Percentiles rank a stretch among this genome's conserved stretches.
Conservation (phyloP, 805 yeast species). For the Saccharomycopsis malanga region DNA sequence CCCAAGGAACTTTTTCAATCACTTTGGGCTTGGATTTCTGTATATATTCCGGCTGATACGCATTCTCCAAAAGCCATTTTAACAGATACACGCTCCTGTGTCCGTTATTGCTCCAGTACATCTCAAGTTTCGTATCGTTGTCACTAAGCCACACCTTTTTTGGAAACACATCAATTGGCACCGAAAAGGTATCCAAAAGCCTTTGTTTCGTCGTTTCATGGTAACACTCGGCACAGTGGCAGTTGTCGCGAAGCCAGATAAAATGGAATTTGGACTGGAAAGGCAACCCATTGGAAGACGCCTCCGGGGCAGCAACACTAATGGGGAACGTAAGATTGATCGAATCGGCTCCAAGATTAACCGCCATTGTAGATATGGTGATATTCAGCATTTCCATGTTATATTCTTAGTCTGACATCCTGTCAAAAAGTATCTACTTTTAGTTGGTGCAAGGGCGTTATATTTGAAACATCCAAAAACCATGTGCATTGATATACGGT, state of each 20-base stretch:
- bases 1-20: conserved; percentile 39
- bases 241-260: conserved; percentile 61
- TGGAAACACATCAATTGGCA: conserved; percentile 30
- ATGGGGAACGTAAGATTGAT: too few relatives aligned
- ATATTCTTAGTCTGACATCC: too few relatives aligned
- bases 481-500: too few relatives aligned
- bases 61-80: conserved; percentile 23
- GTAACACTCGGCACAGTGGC: conserved; percentile 51
- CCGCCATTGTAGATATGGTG: too few relatives aligned
- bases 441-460: too few relatives aligned
- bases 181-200: conserved; percentile 44
- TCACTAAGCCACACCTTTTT: neutral
- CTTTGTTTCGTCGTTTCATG: conserved; percentile 53
- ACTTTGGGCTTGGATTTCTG: conserved; percentile 25
- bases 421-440: too few relatives aligned
- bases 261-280: conserved; percentile 31
- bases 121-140: conserved; percentile 18
- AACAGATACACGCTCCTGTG: conserved; percentile 18
- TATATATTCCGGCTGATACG: neutral
- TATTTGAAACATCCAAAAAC: too few relatives aligned
- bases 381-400: too few relatives aligned
- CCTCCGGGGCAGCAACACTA: too few relatives aligned
- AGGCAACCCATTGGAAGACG: too few relatives aligned
- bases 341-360: too few relatives aligned
- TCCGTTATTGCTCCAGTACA: conserved; percentile 36